Evolutionary conservation across 2,329 filamentous ascomycete species (phyloP), one percentile per base, ranked within the genome.

Genomic region (Paecilomyces variotii): DNA sequence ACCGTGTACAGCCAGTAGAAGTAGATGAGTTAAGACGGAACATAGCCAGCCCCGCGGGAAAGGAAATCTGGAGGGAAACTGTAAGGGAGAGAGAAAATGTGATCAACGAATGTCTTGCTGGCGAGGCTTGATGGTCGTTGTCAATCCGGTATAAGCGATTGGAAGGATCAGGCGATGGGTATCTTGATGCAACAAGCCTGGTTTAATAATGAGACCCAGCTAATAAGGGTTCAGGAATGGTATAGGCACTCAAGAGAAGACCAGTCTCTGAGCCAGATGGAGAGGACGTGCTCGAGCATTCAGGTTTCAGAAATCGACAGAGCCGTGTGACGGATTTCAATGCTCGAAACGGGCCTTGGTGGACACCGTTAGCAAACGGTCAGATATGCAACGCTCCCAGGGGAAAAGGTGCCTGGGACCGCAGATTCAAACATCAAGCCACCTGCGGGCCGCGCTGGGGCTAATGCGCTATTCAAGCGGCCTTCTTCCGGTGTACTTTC

Each of bases 401-500:
- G 11, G 4, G 11, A 35, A 19, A 19, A 19, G 14, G 4, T 14
- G 12, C 4, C 14, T 35, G 34, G 3, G 34, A 35, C 10, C 4
- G 4, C 9, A 35, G 14, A 14, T 14, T 35, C 4, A 35, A 14
- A 14, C 10, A 35, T 14, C 34, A 12, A 39, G 35, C 14, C 35
- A 45, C 5, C 9, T 45, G 14, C 14, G 9, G 30, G 14, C n/a
- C 19, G 1, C 5, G 5, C 7, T 32, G 6, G 11, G 11, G 30
- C 2, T 19, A 7, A 24, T 24, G 1, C 2, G 7, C 7, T n/a
- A 7, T 45, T 45, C n/a, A 45, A 9, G n/a, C 9, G 5, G 39
- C 39, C 58, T 71, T 76, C 60, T 78, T 84, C 78, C 79, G 82
- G 77, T 71, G 69, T 67, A 84, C 77, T 78, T 89, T 96, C 84